Conservation (phyloP, 176 grass and related monocot genomes). For the Chloris gayana region DNA sequence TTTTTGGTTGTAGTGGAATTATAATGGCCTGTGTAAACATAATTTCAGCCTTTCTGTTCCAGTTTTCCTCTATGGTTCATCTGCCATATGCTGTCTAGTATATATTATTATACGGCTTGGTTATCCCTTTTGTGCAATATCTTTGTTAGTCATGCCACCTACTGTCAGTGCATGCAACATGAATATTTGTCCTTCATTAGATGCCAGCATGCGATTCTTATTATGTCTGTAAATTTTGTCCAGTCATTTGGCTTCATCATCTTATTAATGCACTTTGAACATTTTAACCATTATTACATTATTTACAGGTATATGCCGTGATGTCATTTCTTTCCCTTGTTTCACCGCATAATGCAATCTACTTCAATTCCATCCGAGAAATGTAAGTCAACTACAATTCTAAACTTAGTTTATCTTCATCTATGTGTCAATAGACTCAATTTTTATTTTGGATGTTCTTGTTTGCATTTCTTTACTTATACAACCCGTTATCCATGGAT, state of each 20-base stretch:
- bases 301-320: constrained; percentile 80
- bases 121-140: not conserved
- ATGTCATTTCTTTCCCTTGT: constrained; percentile 89
- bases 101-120: not conserved
- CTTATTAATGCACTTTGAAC: not conserved
- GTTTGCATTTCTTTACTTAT: not conserved
- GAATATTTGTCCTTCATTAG: not conserved
- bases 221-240: not conserved
- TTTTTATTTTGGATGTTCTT: not conserved
- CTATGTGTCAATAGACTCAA: not conserved
- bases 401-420: not conserved
- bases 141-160: not conserved
- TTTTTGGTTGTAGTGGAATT: constrained; percentile 10
- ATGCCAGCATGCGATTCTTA: not conserved
- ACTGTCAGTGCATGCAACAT: not conserved
- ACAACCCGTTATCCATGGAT: constrained; percentile 12
- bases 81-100: not conserved
- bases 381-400: constrained; percentile 57
- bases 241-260: not conserved
- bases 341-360: constrained; percentile 60
- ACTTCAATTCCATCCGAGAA: constrained; percentile 86
- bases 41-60: not conserved
- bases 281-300: constrained; percentile 13
- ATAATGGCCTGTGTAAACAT: not conserved
- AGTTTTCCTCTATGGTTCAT: not conserved